Conservation (phyloP, 768 basidiomycete species). For the Postia placenta region DNA sequence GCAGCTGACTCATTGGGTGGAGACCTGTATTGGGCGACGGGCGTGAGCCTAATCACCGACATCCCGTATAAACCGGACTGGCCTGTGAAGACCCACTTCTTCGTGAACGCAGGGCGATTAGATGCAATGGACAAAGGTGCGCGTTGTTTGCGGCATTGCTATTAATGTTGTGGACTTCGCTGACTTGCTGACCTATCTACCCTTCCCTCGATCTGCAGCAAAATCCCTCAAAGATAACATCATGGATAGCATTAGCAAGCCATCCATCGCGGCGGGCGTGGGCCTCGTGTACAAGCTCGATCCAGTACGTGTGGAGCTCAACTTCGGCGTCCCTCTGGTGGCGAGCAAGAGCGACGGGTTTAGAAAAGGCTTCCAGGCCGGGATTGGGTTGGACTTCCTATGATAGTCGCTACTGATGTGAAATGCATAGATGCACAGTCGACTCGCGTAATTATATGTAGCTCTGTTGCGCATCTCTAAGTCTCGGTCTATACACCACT, state of each 20-base stretch:
- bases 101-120: slow-evolving; percentile 77
- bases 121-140: slow-evolving; percentile 53
- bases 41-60: slow-evolving; percentile 68
- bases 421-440: too few relatives aligned
- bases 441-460: too few relatives aligned
- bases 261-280: slow-evolving; percentile 75
- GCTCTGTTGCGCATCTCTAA: too few relatives aligned
- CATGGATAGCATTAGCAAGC: slow-evolving; percentile 35
- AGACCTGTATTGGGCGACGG: slow-evolving; percentile 74
- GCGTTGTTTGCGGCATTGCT: slow-evolving; percentile 22
- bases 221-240: slow-evolving; percentile 36
- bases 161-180: slow-evolving; percentile 7
- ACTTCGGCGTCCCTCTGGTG: slow-evolving; percentile 79
- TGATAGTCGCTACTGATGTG: too few relatives aligned
- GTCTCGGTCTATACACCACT: too few relatives aligned
- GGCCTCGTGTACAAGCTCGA: slow-evolving; percentile 83
- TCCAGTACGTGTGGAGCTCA: slow-evolving; percentile 81
- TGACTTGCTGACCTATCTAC: slow-evolving; percentile 1
- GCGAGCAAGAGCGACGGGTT: slow-evolving; percentile 59
- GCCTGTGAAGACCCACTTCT: slow-evolving; percentile 79
- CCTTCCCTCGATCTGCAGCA: slow-evolving; percentile 23
- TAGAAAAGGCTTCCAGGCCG: slow-evolving; percentile 72
- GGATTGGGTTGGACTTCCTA: slow-evolving; percentile 76
- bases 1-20: slow-evolving; percentile 84
- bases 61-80: slow-evolving; percentile 70